Evolutionary conservation across 331 rosid species (phyloP), one percentile per base, ranked within the genome.

Genomic region (Cydonia oblonga): DNA sequence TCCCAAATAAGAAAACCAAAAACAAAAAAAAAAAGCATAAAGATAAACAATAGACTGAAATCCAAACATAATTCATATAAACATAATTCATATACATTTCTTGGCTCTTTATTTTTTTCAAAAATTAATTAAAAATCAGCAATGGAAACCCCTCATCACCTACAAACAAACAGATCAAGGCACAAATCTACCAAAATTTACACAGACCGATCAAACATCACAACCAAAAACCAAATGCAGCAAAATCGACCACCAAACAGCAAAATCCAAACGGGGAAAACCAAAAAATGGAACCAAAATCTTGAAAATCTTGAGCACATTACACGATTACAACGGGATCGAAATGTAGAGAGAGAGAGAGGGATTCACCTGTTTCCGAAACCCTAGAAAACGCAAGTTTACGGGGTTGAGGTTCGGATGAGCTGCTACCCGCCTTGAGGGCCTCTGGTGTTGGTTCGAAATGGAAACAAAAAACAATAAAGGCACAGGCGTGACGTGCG

Each of bases 391-490:
- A 40, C 4, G 44, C 59, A 59, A 8, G 57, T 15, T 59, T 9
- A 38, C 25, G 54, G 54, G 54, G 3, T 64, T 14, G 71, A 42
- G 71, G 35, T 68, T 32, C 26, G 75, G 67, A 49, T 71, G 75
- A 71, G 58, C 58, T 16, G 20, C 4, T 25, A 57, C 66, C 33
- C 52, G 53, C 74, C 53, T 33, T 22, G 73, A 40, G 75, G 7
- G 26, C 25, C 49, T 32, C 0, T 1, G 38, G 57, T 38, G 40
- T 40, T 38, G 75, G 75, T 71, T 40, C 76, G 62, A 71, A 59
- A 59, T 71, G 59, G 59, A 59, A 40, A 71, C 42, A n/a, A 40
- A 71, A 71, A 18, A 8, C n/a, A 79, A 79, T 49, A 16, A 49
- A 49, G n/a, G 53, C n/a, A n/a, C n/a, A n/a, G n/a, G n/a, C n/a